Evolutionary conservation across 345 rosid species (phyloP).

Genomic region (Brassica carinata): DNA sequence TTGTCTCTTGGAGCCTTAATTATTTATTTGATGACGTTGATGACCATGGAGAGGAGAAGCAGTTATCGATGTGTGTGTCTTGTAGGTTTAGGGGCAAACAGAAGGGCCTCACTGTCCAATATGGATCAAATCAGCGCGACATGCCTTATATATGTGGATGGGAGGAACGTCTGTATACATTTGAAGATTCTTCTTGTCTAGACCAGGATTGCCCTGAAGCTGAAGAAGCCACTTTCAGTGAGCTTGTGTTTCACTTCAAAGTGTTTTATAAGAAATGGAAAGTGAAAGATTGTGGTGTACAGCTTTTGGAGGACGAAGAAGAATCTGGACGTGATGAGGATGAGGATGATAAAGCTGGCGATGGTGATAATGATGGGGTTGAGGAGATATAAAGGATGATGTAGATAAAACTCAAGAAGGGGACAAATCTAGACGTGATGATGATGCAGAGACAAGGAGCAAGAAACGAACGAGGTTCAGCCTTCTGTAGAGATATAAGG

Average conservation of each 20-base stretch:
- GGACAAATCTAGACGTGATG: background rate
- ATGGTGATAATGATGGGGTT: background rate
- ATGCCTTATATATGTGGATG: background rate
- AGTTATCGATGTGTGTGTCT: background rate
- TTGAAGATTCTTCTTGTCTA: constrained; percentile 13
- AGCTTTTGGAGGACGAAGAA: background rate
- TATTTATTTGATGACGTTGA: background rate
- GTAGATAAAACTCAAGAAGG: background rate
- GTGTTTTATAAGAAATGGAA: background rate
- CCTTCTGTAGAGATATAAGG: background rate
- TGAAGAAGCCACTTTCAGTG: background rate
- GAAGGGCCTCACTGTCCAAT: background rate
- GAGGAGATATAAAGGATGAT: background rate
- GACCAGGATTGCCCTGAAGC: background rate
- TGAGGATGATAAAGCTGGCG: background rate
- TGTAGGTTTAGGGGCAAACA: background rate
- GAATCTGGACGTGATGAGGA: background rate
- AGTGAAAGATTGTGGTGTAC: background rate
- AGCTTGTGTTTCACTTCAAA: background rate
- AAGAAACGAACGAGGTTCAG: background rate
- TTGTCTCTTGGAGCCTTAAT: background rate
- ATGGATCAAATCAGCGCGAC: background rate
- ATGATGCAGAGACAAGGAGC: background rate
- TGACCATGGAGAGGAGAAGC: background rate
- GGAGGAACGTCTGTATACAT: background rate